A percentile compares a stretch with the other conserved stretches of the same genome.
phyloP scores from a whole-genome alignment of 2,329 filamentous ascomycete genomes.

The Furcasterigmium sp. region DNA sequence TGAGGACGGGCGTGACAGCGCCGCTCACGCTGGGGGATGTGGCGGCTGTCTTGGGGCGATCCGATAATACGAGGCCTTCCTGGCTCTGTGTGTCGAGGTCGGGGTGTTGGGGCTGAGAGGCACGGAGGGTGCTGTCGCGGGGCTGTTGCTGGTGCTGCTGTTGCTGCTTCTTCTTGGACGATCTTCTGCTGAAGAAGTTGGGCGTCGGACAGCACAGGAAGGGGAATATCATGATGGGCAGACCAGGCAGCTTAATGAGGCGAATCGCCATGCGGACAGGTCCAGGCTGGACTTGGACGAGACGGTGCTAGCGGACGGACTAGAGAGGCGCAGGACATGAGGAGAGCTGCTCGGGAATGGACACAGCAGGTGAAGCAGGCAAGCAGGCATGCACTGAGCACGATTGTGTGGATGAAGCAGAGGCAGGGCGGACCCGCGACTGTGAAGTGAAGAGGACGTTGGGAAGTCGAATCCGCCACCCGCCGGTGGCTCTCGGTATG shows the following conservation, averaged over 20 bases:
- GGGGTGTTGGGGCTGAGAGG: too few species aligned
- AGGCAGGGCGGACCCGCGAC: not conserved
- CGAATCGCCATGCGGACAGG: not conserved
- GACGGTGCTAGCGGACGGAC: not conserved
- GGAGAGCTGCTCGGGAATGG: not conserved
- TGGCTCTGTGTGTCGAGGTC: conserved; percentile 1
- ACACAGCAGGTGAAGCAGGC: too few species aligned
- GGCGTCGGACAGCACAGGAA: conserved; percentile 1
- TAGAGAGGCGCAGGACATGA: not conserved
- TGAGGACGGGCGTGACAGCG: too few species aligned
- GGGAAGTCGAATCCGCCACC: too few species aligned
- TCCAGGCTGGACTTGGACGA: not conserved
- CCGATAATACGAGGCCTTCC: not conserved
- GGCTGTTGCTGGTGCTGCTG: too few species aligned
- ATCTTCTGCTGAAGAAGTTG: not conserved
- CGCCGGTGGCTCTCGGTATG: too few species aligned
- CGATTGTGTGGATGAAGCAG: not conserved
- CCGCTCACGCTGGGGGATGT: not conserved
- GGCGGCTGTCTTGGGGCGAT: not conserved
- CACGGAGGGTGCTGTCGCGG: too few species aligned
- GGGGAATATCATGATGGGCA: not conserved
- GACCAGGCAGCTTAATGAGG: not conserved
- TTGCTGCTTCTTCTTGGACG: not conserved
- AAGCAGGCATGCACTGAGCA: too few species aligned
- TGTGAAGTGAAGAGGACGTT: too few species aligned